Percentiles rank a stretch among this genome's conserved stretches.
These are phyloP conservation scores for Toxicodendron radicans DNA, from an alignment of 345 rosid genomes.

Conservation along the genomic window DNA sequence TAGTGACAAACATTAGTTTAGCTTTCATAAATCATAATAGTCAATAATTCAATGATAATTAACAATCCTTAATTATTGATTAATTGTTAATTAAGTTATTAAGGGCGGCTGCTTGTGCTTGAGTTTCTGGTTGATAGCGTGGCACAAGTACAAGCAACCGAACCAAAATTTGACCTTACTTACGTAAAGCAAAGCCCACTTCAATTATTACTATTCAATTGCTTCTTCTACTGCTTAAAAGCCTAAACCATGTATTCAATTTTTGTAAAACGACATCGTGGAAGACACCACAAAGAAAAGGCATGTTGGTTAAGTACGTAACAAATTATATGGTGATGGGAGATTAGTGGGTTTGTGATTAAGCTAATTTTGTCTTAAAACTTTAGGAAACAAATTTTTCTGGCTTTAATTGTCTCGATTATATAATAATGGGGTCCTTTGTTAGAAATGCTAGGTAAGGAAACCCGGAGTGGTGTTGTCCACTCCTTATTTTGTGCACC, in stretches of 20 bases:
- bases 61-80: too few relatives aligned
- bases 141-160: background rate
- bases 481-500: slow-evolving; percentile 18
- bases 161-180: background rate
- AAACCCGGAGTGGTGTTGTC: slow-evolving; percentile 60
- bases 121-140: too few relatives aligned
- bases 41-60: too few relatives aligned
- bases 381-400: slow-evolving; percentile 7
- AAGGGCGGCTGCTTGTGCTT: background rate
- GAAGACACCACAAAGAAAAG: background rate
- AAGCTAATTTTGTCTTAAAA: background rate
- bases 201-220: background rate
- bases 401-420: slow-evolving; percentile 1
- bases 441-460: slow-evolving; percentile 24
- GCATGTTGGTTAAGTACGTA: background rate
- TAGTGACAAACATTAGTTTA: too few relatives aligned
- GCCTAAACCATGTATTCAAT: background rate
- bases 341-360: slow-evolving; percentile 8
- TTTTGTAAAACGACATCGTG: background rate
- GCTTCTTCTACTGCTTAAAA: background rate
- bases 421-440: background rate
- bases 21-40: too few relatives aligned
- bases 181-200: background rate
- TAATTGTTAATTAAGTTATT: background rate
- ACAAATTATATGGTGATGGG: background rate